phyloP scores from a whole-genome alignment of 176 grass and related monocot species.

The Oryza meridionalis region DNA sequence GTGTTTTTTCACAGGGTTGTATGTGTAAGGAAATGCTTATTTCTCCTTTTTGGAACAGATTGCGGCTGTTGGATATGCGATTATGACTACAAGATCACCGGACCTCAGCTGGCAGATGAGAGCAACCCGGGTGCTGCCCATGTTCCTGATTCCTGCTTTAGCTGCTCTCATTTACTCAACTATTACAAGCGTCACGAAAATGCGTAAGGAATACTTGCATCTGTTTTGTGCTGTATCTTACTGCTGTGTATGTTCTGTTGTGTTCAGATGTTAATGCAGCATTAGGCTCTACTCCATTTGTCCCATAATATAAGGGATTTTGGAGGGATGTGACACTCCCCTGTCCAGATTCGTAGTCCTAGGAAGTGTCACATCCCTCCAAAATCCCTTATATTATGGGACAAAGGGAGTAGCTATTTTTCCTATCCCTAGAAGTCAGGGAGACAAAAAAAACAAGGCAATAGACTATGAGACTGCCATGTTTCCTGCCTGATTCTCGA shows the following conservation, averaged over 20 bases:
- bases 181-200: constrained; percentile 64
- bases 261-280: not conserved
- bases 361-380: too few relatives aligned
- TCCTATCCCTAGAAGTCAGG: not conserved
- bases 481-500: not conserved
- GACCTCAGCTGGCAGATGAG: constrained; percentile 80
- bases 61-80: constrained; percentile 66
- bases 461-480: not conserved
- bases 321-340: too few relatives aligned
- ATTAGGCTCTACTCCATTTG: not conserved
- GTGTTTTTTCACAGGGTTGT: constrained; percentile 31
- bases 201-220: constrained; percentile 58
- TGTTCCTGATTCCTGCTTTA: constrained; percentile 72
- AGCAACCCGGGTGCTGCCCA: constrained; percentile 61
- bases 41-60: constrained; percentile 45
- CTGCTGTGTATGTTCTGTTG: not conserved
- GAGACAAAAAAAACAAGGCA: not conserved
- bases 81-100: constrained; percentile 62
- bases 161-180: constrained; percentile 62
- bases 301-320: too few relatives aligned
- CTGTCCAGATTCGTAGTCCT: too few relatives aligned
- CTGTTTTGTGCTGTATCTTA: not conserved
- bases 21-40: not conserved
- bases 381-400: too few relatives aligned
- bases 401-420: not conserved